Evolutionary conservation across 176 grass and related monocot genomes (phyloP).

Genomic region (Typha latifolia): DNA sequence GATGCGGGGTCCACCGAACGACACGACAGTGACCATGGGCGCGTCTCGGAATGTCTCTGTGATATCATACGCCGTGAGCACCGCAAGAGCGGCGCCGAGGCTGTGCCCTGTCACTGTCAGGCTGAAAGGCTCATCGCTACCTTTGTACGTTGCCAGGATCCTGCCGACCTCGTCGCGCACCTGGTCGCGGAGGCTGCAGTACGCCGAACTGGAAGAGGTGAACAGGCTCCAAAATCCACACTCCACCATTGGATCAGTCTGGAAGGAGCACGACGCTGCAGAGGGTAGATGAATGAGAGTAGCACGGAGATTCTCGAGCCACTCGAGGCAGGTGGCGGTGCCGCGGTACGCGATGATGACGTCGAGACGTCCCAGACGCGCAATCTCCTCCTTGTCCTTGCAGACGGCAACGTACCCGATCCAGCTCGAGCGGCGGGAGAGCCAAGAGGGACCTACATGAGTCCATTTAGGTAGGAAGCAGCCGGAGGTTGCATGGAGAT

Average conservation of each 20-base stretch:
- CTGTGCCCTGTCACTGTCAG: constrained; percentile 47
- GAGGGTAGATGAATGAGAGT: constrained; percentile 17
- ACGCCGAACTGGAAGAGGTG: constrained; percentile 15
- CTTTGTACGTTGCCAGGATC: constrained; percentile 20
- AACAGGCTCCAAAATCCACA: constrained; percentile 45
- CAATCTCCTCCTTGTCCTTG: constrained; percentile 36
- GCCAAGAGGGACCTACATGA: not conserved
- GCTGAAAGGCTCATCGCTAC: constrained; percentile 23
- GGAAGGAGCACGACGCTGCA: not conserved
- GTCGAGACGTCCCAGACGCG: constrained; percentile 37
- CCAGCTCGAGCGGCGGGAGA: constrained; percentile 31
- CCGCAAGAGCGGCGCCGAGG: constrained; percentile 43
- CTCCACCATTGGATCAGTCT: constrained; percentile 26
- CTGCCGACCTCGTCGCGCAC: constrained; percentile 28
- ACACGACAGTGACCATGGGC: constrained; percentile 29
- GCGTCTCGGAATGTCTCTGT: not conserved
- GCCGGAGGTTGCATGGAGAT: constrained; percentile 35
- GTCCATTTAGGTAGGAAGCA: constrained; percentile 15
- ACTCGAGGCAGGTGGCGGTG: constrained; percentile 35
- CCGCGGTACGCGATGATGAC: constrained; percentile 40
- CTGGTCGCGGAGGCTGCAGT: constrained; percentile 29
- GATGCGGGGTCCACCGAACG: constrained; percentile 45
- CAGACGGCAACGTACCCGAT: constrained; percentile 52
- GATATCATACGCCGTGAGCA: constrained; percentile 48
- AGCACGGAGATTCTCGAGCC: constrained; percentile 35